These are phyloP conservation scores for Tylopilus sp. DNA, from an alignment of 1,284 basidiomycete species.

Conservation along the genomic window DNA sequence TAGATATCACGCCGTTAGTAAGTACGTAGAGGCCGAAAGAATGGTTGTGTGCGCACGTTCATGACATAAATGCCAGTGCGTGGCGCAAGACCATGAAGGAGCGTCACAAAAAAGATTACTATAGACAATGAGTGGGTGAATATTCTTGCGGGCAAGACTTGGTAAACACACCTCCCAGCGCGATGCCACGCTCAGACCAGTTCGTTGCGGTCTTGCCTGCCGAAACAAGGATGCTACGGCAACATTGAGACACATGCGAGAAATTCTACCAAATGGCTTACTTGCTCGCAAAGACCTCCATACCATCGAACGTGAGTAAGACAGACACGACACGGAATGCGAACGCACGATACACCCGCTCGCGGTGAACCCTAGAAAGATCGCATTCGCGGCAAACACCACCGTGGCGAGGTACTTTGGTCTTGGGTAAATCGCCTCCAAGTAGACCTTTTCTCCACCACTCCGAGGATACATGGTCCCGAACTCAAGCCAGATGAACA, in stretches of 20 bases:
- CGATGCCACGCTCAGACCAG: constrained; percentile 57
- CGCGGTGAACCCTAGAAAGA: constrained; percentile 52
- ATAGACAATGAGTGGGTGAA: background rate
- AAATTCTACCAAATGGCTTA: constrained; percentile 11
- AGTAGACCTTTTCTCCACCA: constrained; percentile 56
- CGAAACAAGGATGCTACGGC: constrained; percentile 44
- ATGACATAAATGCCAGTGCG: constrained; percentile 45
- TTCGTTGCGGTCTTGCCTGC: constrained; percentile 39
- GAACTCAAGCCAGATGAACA: constrained; percentile 56
- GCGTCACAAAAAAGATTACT: constrained; percentile 45
- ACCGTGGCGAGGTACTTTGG: constrained; percentile 47
- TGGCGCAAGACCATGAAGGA: constrained; percentile 46
- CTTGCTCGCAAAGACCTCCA: constrained; percentile 41
- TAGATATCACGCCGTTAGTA: background rate
- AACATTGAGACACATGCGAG: background rate
- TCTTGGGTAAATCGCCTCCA: constrained; percentile 46
- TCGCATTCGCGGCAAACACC: constrained; percentile 46
- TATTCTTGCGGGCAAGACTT: background rate
- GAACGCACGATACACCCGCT: constrained; percentile 52
- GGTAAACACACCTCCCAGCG: constrained; percentile 42
- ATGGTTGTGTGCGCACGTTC: constrained; percentile 37
- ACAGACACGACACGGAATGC: too few species aligned
- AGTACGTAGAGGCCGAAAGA: background rate
- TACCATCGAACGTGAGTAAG: background rate
- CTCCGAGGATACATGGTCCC: constrained; percentile 53